These are phyloP conservation scores for Pseudocercospora vitis DNA, from an alignment of 2,329 filamentous ascomycete species.

Conservation along the genomic window DNA sequence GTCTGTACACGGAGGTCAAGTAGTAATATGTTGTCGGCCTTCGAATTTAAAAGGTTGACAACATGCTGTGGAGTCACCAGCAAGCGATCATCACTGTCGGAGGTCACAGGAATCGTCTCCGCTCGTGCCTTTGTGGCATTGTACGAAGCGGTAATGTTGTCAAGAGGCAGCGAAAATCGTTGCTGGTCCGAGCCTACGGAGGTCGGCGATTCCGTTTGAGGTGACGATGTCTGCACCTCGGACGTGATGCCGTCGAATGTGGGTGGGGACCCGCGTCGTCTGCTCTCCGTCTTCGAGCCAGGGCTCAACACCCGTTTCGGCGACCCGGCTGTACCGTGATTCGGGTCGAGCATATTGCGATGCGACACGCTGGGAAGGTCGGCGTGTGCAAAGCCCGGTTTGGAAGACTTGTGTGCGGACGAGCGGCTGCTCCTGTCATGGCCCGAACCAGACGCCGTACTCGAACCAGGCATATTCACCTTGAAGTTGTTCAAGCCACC, in stretches of 20 bases:
- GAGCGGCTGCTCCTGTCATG: slow-evolving; percentile 23
- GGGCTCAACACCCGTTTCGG: slow-evolving; percentile 52
- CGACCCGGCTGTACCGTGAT: slow-evolving; percentile 39
- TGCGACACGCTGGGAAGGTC: slow-evolving; percentile 38
- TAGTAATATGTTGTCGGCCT: slow-evolving; percentile 60
- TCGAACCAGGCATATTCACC: slow-evolving; percentile 31
- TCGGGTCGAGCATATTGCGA: slow-evolving; percentile 30
- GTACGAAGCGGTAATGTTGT: slow-evolving; percentile 25
- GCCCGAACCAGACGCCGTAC: slow-evolving; percentile 19
- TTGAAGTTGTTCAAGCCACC: slow-evolving; percentile 45
- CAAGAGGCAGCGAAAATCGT: slow-evolving; percentile 35
- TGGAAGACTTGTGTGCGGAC: slow-evolving; percentile 17
- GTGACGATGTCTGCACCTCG: slow-evolving; percentile 26
- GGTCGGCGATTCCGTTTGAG: slow-evolving; percentile 34
- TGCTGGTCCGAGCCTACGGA: slow-evolving; percentile 20
- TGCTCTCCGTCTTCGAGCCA: slow-evolving; percentile 44
- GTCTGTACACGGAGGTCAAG: slow-evolving; percentile 86
- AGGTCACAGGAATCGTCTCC: slow-evolving; percentile 46
- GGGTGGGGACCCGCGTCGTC: slow-evolving; percentile 51
- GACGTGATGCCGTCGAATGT: slow-evolving; percentile 11
- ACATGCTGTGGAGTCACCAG: slow-evolving; percentile 52
- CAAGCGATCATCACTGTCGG: slow-evolving; percentile 37
- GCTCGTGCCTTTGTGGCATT: slow-evolving; percentile 39
- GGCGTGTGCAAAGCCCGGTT: slow-evolving; percentile 43
- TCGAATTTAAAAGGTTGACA: slow-evolving; percentile 49